phyloP scores from a whole-genome alignment of 768 basidiomycete species.

The Pleurotus giganteus region DNA sequence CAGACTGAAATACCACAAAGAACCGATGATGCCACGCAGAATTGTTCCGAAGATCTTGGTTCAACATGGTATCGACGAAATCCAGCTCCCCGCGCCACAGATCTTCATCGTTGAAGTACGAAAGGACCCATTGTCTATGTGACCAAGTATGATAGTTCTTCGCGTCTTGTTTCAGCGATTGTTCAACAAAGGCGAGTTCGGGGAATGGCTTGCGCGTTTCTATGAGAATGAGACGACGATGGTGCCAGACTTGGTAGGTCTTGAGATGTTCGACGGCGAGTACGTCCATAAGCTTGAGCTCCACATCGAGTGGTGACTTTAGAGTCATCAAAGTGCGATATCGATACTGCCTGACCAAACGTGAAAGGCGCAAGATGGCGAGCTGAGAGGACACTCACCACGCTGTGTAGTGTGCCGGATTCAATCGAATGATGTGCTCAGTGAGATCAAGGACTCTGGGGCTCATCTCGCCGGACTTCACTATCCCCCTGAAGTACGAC shows the following conservation, averaged over 20 bases:
- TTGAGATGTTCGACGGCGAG: slow-evolving; percentile 84
- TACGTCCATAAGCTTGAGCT: slow-evolving; percentile 85
- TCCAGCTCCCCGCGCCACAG: slow-evolving; percentile 76
- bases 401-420: slow-evolving; percentile 96
- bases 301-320: slow-evolving; percentile 64
- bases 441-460: slow-evolving; percentile 83
- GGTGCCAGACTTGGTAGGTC: slow-evolving; percentile 98
- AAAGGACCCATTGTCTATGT: slow-evolving; percentile 92
- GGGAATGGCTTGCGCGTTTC: slow-evolving; percentile 47
- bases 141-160: slow-evolving; percentile 99
- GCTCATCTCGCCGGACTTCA: slow-evolving; percentile 76
- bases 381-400: slow-evolving; percentile 57
- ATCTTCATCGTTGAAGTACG: slow-evolving; percentile 73
- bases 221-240: slow-evolving; percentile 73
- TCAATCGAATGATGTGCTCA: slow-evolving; percentile 82
- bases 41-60: slow-evolving; percentile 87
- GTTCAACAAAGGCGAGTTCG: slow-evolving; percentile 81
- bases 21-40: slow-evolving; percentile 97
- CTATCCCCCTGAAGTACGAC: slow-evolving; percentile 86
- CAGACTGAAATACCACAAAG: slow-evolving; percentile 78
- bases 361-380: background rate
- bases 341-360: slow-evolving; percentile 80
- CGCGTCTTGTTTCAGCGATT: slow-evolving; percentile 67
- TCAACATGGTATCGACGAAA: slow-evolving; percentile 68
- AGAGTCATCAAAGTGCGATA: slow-evolving; percentile 80